Evolutionary conservation across 2,329 filamentous ascomycete genomes (phyloP), one percentile per base, ranked within the genome.

Genomic region (Ophiognomonia clavigignenti-juglandacearum): DNA sequence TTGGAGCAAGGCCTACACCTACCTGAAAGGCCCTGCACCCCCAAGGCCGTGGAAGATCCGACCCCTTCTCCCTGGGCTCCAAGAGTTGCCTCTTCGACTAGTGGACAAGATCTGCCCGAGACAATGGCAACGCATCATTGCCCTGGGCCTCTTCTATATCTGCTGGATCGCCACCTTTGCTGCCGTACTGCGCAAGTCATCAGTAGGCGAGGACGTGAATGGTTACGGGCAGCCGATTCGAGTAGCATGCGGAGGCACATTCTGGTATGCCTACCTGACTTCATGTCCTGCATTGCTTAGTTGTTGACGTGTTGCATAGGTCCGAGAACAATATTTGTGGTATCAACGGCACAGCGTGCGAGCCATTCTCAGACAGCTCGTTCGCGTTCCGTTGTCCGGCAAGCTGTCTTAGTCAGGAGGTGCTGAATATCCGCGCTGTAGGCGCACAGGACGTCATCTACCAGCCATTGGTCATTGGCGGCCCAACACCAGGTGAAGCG

Each of bases 361-460:
- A 37, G 24, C 48, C 48, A 9, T 51, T 51, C 26, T 35, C 48
- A 0, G 38, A 51, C 31, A 51, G 48, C 35, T 51, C 48, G 5
- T 51, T 51, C 13, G 48, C 48, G 1, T 51, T 51, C 16, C 40
- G 48, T 29, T 51, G 48, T 19, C 48, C 48, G 16, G 48, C 48
- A 3, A 51, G 44, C 40, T 51, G 48, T 24, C 34, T 43, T 18
- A 41, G 45, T 10, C 31, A 51, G 39, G 24, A 48, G n/a, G 48
- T 51, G 6, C 48, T 47, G 24, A 51, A 51, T 11, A 40, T 45
- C 31, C 48, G 48, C 5, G 46, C 34, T 13, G 48, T 51, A 8
- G 48, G 48, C 5, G 22, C 48, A 3, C 41, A 47, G 10, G 45
- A 51, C 16, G 48, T 51, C 37, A 48, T 51, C 26, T 51, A 51